Percentiles rank a stretch among this genome's conserved stretches.
phyloP scores from a whole-genome alignment of 192 early-diverging fungal species.

The Backusella macrospora region DNA sequence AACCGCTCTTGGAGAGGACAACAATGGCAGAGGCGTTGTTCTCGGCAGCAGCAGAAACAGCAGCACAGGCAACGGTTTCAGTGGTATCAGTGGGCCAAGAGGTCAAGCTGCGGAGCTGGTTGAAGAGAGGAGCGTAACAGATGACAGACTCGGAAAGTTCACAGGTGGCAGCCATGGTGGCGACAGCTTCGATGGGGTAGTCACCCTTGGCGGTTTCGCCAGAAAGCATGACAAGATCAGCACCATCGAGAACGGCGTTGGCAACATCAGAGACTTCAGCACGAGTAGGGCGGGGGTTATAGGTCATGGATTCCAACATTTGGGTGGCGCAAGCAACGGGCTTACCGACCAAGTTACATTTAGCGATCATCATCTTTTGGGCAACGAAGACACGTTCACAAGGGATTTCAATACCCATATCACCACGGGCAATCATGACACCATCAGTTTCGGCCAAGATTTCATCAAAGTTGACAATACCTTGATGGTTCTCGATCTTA shows the following conservation, averaged over 20 bases:
- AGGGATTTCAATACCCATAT: conserved; percentile 93
- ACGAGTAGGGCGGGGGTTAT: conserved; percentile 92
- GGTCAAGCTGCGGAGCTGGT: conserved; percentile 75
- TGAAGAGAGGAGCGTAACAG: conserved; percentile 89
- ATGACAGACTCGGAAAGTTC: conserved; percentile 86
- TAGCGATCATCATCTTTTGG: conserved; percentile 97
- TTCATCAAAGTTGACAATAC: conserved; percentile 92
- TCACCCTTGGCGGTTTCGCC: conserved; percentile 93
- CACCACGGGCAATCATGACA: conserved; percentile 96
- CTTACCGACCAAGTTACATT: conserved; percentile 94
- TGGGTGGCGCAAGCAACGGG: conserved; percentile 93
- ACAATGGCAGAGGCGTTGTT: conserved; percentile 83
- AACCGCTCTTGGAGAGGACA: conserved; percentile 84
- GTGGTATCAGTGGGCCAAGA: conserved; percentile 76
- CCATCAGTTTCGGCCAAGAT: conserved; percentile 90
- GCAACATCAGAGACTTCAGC: conserved; percentile 96
- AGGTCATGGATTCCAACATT: conserved; percentile 94
- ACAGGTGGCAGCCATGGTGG: conserved; percentile 69
- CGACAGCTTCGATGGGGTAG: conserved; percentile 83
- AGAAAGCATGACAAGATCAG: conserved; percentile 95
- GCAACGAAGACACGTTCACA: conserved; percentile 85
- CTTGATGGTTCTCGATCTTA: conserved; percentile 96
- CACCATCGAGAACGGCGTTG: conserved; percentile 92
- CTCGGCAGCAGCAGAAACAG: conserved; percentile 77
- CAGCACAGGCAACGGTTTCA: conserved; percentile 87